Evolutionary conservation across 1,284 basidiomycete species (phyloP).

Genomic region (Leccinum fallax): DNA sequence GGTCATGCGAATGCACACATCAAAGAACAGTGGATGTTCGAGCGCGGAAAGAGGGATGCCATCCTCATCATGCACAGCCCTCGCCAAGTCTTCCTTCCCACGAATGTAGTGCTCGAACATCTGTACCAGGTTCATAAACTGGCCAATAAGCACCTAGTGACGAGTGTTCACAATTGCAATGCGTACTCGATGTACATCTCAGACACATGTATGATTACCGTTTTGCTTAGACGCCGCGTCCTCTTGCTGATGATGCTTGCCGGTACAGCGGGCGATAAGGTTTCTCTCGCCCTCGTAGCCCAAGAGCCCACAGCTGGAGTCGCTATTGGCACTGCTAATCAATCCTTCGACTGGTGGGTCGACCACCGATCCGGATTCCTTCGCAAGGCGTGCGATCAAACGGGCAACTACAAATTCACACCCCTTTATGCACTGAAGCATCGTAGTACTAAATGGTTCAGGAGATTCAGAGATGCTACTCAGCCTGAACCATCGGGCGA

Average conservation of each 20-base stretch:
- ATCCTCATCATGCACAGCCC: constrained; percentile 28
- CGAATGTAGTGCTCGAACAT: constrained; percentile 12
- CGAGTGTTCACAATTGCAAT: constrained; percentile 19
- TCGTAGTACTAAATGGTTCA: constrained; percentile 6
- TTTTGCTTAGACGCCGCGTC: background rate
- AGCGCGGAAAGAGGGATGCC: constrained; percentile 19
- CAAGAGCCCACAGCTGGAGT: background rate
- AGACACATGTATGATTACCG: constrained; percentile 20
- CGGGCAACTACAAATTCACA: constrained; percentile 16
- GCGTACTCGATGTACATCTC: constrained; percentile 33
- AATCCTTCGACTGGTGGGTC: constrained; percentile 15
- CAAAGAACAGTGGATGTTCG: constrained; percentile 23
- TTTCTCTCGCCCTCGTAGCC: constrained; percentile 21
- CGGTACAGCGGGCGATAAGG: constrained; percentile 15
- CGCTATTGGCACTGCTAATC: background rate
- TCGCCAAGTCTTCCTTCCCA: constrained; percentile 19
- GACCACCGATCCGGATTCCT: constrained; percentile 22
- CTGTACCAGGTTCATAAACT: constrained; percentile 25
- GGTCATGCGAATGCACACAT: constrained; percentile 11
- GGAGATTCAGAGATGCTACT: constrained; percentile 21
- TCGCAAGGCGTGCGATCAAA: constrained; percentile 21
- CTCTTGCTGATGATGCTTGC: background rate
- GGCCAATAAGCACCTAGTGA: constrained; percentile 25
- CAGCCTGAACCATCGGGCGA: constrained; percentile 18
- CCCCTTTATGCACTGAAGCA: constrained; percentile 26